These are phyloP conservation scores for Linum tenue DNA, from an alignment of 345 rosid genomes.

Conservation along the genomic window DNA sequence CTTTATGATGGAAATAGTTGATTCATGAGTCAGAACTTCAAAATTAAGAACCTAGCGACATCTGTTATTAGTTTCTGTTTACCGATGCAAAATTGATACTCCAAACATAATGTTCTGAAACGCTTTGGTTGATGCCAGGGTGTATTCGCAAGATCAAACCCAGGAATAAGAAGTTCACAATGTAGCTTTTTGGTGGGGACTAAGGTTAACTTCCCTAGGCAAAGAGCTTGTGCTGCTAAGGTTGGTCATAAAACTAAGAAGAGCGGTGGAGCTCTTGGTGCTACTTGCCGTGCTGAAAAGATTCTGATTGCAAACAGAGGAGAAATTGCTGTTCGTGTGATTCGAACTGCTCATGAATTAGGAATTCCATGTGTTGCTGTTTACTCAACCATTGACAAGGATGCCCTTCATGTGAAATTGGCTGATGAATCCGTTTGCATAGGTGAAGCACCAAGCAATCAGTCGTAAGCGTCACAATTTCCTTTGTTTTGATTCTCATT, in stretches of 20 bases:
- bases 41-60: too few relatives aligned
- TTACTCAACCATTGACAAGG: slow-evolving; percentile 90
- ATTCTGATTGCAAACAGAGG: slow-evolving; percentile 93
- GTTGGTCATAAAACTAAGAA: slow-evolving; percentile 29
- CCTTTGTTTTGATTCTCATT: neutral
- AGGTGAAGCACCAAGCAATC: slow-evolving; percentile 98
- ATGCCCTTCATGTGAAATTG: slow-evolving; percentile 88
- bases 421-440: slow-evolving; percentile 96
- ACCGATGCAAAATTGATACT: neutral
- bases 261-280: slow-evolving; percentile 45
- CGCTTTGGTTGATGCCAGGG: slow-evolving; percentile 27
- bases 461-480: slow-evolving; percentile 55
- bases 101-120: neutral
- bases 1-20: too few relatives aligned
- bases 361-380: slow-evolving; percentile 98
- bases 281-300: slow-evolving; percentile 57
- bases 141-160: slow-evolving; percentile 33
- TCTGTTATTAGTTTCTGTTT: neutral
- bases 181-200: slow-evolving; percentile 55
- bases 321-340: slow-evolving; percentile 92
- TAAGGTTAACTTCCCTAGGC: slow-evolving; percentile 44
- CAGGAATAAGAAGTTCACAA: slow-evolving; percentile 46
- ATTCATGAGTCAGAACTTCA: too few relatives aligned
- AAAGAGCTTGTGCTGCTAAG: slow-evolving; percentile 27
- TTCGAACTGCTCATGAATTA: slow-evolving; percentile 92